These are phyloP conservation scores for Trichoderma asperellum DNA, from an alignment of 2,329 filamentous ascomycete genomes.

Conservation along the genomic window DNA sequence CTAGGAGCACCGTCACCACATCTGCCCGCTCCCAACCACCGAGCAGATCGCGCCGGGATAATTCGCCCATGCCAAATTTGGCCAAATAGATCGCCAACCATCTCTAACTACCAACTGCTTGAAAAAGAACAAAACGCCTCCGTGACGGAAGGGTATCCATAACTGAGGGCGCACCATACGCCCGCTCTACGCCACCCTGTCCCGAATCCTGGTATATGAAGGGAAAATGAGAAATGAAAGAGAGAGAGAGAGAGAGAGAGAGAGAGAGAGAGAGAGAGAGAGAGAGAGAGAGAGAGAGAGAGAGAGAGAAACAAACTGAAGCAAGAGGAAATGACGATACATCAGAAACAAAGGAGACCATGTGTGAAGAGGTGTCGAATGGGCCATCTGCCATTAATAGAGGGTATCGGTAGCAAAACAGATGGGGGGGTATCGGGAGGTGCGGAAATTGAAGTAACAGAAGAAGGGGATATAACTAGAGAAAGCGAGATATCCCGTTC, in stretches of 20 bases:
- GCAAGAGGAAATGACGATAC: neutral
- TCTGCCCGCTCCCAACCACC: neutral
- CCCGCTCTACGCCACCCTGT: slow-evolving; percentile 29
- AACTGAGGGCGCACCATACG: slow-evolving; percentile 23
- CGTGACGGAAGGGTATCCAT: slow-evolving; percentile 28
- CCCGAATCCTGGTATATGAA: slow-evolving; percentile 28
- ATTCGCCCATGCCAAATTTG: neutral
- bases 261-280: neutral
- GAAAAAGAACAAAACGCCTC: slow-evolving; percentile 26
- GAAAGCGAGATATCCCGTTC: neutral
- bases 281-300: neutral
- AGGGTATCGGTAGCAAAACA: slow-evolving; percentile 18
- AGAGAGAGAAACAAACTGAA: neutral
- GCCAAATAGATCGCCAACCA: slow-evolving; percentile 6
- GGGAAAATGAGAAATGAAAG: slow-evolving; percentile 27
- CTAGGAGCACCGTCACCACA: neutral
- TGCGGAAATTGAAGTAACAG: neutral
- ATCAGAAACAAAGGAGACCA: slow-evolving; percentile 24
- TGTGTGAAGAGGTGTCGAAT: slow-evolving; percentile 4
- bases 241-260: neutral
- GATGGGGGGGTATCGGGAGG: slow-evolving; percentile 21
- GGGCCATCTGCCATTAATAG: slow-evolving; percentile 22
- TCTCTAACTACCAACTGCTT: slow-evolving; percentile 3
- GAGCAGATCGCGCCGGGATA: neutral
- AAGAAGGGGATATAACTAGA: neutral